These are phyloP conservation scores for Dillenia suffruticosa DNA, from an alignment of 164 flowering plant genomes.

Conservation along the genomic window DNA sequence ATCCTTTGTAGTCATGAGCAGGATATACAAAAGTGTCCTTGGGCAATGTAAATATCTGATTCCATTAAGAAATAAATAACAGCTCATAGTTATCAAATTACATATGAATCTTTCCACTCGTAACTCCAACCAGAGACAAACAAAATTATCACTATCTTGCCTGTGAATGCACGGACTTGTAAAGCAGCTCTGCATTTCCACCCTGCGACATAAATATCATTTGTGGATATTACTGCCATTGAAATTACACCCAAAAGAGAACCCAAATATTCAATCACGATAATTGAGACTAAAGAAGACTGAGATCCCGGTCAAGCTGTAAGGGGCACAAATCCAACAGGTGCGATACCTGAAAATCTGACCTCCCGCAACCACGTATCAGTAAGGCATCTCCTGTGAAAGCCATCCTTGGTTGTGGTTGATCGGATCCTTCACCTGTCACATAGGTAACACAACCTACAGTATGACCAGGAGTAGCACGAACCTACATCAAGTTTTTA, in stretches of 20 bases:
- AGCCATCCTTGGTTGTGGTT: slow-evolving; percentile 90
- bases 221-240: background rate
- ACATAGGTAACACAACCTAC: slow-evolving; percentile 93
- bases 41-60: slow-evolving; percentile 89
- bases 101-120: background rate
- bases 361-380: slow-evolving; percentile 96
- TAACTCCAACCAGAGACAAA: background rate
- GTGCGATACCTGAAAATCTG: slow-evolving; percentile 78
- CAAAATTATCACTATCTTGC: slow-evolving; percentile 24
- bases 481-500: slow-evolving; percentile 48
- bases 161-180: slow-evolving; percentile 92
- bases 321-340: too few species aligned
- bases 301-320: too few species aligned
- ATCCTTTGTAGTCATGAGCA: slow-evolving; percentile 96
- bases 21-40: slow-evolving; percentile 82
- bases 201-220: slow-evolving; percentile 46
- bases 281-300: too few species aligned
- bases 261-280: too few species aligned
- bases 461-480: slow-evolving; percentile 96
- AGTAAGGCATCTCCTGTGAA: slow-evolving; percentile 92
- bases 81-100: background rate
- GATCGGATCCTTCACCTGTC: slow-evolving; percentile 82
- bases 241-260: background rate
- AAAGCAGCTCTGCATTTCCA: slow-evolving; percentile 79
- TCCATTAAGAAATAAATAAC: slow-evolving; percentile 1